Percentiles rank a stretch among this genome's conserved stretches.
These are phyloP conservation scores for Acacia concinna DNA, from an alignment of 331 rosid species.

Conservation along the genomic window DNA sequence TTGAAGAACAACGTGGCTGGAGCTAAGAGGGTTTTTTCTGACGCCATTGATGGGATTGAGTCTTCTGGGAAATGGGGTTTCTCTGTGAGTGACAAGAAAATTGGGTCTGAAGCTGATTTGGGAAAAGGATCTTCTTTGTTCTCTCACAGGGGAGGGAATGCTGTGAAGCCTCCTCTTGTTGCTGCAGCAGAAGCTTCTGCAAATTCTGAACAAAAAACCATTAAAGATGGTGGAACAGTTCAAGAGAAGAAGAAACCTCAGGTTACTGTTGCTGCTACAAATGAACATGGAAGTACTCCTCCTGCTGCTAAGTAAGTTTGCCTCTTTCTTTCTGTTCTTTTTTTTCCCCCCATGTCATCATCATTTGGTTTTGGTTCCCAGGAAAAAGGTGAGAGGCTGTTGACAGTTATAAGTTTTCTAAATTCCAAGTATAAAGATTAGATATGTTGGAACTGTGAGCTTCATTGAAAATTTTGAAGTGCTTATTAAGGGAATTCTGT, in stretches of 20 bases:
- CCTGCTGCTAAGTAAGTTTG: slow-evolving; percentile 80
- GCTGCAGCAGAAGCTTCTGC: slow-evolving; percentile 39
- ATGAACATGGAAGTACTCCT: slow-evolving; percentile 64
- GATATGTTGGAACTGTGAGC: slow-evolving; percentile 7
- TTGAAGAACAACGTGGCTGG: slow-evolving; percentile 62
- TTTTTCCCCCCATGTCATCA: neutral
- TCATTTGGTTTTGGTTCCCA: slow-evolving; percentile 21
- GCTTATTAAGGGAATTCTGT: too few relatives aligned
- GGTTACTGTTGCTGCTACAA: slow-evolving; percentile 38
- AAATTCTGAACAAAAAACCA: slow-evolving; percentile 27
- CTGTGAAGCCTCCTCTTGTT: slow-evolving; percentile 46
- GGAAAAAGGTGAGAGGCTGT: neutral
- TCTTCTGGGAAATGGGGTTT: slow-evolving; percentile 70
- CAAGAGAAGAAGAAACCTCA: slow-evolving; percentile 64
- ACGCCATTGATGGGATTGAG: slow-evolving; percentile 54
- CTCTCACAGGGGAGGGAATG: slow-evolving; percentile 56
- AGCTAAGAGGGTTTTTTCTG: slow-evolving; percentile 81
- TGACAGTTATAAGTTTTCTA: neutral
- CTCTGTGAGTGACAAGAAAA: slow-evolving; percentile 37
- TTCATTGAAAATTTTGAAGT: neutral
- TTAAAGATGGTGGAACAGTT: slow-evolving; percentile 52
- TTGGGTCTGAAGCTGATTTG: slow-evolving; percentile 64
- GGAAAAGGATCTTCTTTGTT: slow-evolving; percentile 49
- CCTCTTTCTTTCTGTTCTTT: neutral
- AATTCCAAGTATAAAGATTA: neutral